These are phyloP conservation scores for Echium plantagineum DNA, from an alignment of 257 asterid genomes.

Conservation along the genomic window DNA sequence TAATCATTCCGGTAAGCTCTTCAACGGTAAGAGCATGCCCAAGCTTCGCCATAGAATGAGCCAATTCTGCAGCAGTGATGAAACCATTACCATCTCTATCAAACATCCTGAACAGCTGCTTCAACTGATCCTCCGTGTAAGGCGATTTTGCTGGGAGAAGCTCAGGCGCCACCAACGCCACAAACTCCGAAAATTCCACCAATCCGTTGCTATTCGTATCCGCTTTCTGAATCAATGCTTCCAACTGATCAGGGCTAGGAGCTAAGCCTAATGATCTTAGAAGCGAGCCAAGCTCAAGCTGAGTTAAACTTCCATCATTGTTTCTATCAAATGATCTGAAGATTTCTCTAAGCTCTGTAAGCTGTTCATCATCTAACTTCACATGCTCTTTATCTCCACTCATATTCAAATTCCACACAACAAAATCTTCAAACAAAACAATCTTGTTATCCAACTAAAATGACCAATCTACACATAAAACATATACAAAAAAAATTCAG, in stretches of 20 bases:
- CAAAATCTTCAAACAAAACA: background rate
- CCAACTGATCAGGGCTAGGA: slow-evolving; percentile 82
- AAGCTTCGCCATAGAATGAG: slow-evolving; percentile 88
- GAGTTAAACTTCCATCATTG: slow-evolving; percentile 85
- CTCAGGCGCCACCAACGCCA: slow-evolving; percentile 84
- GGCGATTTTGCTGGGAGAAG: slow-evolving; percentile 73
- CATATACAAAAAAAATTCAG: background rate
- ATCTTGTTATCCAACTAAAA: too few species aligned
- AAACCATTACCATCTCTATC: slow-evolving; percentile 81
- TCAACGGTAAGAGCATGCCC: slow-evolving; percentile 84
- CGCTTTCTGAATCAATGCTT: slow-evolving; percentile 58
- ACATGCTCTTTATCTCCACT: slow-evolving; percentile 37
- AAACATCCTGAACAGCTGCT: slow-evolving; percentile 61
- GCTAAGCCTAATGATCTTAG: slow-evolving; percentile 71
- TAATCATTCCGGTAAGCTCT: slow-evolving; percentile 85
- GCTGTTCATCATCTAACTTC: slow-evolving; percentile 65
- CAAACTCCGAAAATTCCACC: slow-evolving; percentile 87
- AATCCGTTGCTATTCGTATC: slow-evolving; percentile 74
- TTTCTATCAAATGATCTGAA: slow-evolving; percentile 81
- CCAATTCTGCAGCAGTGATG: slow-evolving; percentile 87
- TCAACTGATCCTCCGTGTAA: slow-evolving; percentile 80
- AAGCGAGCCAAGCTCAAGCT: slow-evolving; percentile 79
- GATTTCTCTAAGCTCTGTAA: slow-evolving; percentile 76
- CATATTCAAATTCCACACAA: background rate
- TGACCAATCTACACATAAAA: background rate